Evolutionary conservation across 306 rosid species (phyloP), one percentile per base, ranked within the genome.

Genomic region (Sicyos edulis): DNA sequence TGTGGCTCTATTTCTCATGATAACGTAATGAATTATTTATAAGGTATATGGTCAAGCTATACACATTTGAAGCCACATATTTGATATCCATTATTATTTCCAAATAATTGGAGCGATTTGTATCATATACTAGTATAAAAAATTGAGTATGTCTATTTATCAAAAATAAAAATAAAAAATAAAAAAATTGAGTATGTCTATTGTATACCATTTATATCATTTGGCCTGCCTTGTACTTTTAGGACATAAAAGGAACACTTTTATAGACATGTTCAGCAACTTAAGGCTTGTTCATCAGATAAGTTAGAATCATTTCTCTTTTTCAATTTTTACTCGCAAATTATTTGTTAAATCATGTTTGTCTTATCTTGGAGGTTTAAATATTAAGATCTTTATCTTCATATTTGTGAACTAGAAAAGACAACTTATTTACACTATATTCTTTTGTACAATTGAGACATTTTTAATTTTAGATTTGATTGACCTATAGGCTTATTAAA

Each of bases 221-320:
- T 61, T 57, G 29, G 67, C 67, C 47, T 59, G 63, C n/a, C 63
- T 59, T 59, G 40, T 59, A 13, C 42, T 59, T 59, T 59, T 60
- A 26, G 40, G 44, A 26, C 66, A 60, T 32, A 60, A 60, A 60
- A 60, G 6, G 19, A 21, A 32, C 13, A 32, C 22, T 61, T 61
- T 32, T 7, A 4, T 61, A 32, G 49, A 34, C 47, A 16, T 15
- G 21, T 16, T 59, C 65, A 24, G 17, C 3, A 34, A 61, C 49
- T 32, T 61, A 15, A 61, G 47, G 68, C 49, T 16, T 61, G 9
- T 15, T 7, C 2, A 61, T 26, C 1, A 12, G 15, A 47, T 10
- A 47, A 47, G 52, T 47, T 47, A 10, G 12, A 10, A 11, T 47
- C 52, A 47, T 47, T 10, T 47, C 2, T 47, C 52, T 47, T 13